Evolutionary conservation across 495 filamentous ascomycete species (phyloP).

Genomic region (Penicillium maclennaniae): DNA sequence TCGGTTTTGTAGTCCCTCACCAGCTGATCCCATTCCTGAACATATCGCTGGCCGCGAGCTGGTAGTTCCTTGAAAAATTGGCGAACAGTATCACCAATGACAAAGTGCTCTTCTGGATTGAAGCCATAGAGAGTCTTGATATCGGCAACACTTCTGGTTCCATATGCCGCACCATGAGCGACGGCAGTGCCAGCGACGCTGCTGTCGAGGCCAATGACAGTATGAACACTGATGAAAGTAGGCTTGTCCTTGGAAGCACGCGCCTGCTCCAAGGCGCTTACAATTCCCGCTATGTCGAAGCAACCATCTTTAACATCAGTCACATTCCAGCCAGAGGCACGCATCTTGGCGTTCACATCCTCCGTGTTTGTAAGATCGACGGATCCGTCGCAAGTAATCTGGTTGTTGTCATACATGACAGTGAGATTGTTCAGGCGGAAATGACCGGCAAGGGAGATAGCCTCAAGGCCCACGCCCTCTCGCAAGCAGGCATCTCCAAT

Average conservation of each 20-base stretch:
- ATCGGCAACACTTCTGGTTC: slow-evolving; percentile 39
- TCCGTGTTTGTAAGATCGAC: slow-evolving; percentile 54
- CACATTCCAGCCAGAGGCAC: slow-evolving; percentile 54
- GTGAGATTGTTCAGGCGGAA: slow-evolving; percentile 48
- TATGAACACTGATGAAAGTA: slow-evolving; percentile 57
- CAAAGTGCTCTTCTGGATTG: slow-evolving; percentile 42
- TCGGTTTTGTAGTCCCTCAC: slow-evolving; percentile 36
- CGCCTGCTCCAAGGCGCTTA: slow-evolving; percentile 44
- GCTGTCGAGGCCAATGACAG: slow-evolving; percentile 54
- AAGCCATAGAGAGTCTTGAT: slow-evolving; percentile 48
- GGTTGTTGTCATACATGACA: slow-evolving; percentile 55
- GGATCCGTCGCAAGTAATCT: slow-evolving; percentile 56
- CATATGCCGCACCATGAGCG: slow-evolving; percentile 52
- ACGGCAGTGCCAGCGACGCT: slow-evolving; percentile 44
- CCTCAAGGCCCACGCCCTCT: slow-evolving; percentile 54
- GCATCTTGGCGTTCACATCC: slow-evolving; percentile 58
- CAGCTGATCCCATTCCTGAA: slow-evolving; percentile 44
- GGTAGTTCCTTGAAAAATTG: slow-evolving; percentile 47
- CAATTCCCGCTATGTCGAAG: slow-evolving; percentile 50
- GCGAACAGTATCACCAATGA: slow-evolving; percentile 42
- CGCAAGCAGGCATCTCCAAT: slow-evolving; percentile 52
- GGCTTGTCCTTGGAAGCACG: slow-evolving; percentile 46
- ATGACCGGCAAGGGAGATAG: slow-evolving; percentile 50
- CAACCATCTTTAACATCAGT: slow-evolving; percentile 52
- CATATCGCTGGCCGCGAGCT: slow-evolving; percentile 36